A percentile compares a stretch with the other conserved stretches of the same genome.
Conservation (phyloP, 1,284 basidiomycete genomes). For the Schizophyllum amplum region DNA sequence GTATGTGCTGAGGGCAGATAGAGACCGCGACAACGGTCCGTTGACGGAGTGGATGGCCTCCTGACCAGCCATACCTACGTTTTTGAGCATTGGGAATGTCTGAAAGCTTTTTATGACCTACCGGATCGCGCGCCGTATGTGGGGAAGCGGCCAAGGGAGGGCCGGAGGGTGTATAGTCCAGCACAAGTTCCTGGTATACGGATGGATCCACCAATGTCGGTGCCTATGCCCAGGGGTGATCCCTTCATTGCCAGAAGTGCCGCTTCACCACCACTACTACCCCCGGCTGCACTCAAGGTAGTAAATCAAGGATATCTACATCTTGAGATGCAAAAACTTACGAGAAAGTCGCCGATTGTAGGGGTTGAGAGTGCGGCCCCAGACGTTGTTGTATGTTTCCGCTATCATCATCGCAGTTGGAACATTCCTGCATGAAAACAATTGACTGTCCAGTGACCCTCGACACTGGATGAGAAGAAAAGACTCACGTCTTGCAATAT, state of each 20-base stretch:
- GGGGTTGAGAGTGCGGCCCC: constrained; percentile 36
- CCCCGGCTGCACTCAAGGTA: no score
- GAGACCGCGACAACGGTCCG: constrained; percentile 59
- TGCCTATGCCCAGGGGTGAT: constrained; percentile 48
- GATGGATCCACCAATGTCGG: constrained; percentile 67
- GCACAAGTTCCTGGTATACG: constrained; percentile 64
- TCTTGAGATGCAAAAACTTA: constrained; percentile 23
- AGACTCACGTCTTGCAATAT: neutral
- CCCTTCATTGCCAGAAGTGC: constrained; percentile 34
- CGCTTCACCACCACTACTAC: constrained; percentile 35
- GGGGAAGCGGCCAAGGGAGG: constrained; percentile 69
- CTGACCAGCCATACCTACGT: constrained; percentile 37
- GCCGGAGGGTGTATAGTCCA: constrained; percentile 64
- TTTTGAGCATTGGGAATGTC: no score
- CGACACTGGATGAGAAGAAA: no score
- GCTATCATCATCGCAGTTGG: constrained; percentile 42
- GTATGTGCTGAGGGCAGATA: constrained; percentile 60
- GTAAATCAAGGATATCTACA: neutral
- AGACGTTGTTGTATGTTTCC: constrained; percentile 46
- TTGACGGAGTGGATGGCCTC: constrained; percentile 68
- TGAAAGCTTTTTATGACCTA: no score
- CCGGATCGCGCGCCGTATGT: constrained; percentile 52
- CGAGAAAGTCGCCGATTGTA: constrained; percentile 27
- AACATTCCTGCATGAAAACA: no score
- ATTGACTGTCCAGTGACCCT: no score